These are phyloP conservation scores for Hyphopichia wangnamkhiaoensis DNA, from an alignment of 1,139 yeast genomes.

Conservation along the genomic window DNA sequence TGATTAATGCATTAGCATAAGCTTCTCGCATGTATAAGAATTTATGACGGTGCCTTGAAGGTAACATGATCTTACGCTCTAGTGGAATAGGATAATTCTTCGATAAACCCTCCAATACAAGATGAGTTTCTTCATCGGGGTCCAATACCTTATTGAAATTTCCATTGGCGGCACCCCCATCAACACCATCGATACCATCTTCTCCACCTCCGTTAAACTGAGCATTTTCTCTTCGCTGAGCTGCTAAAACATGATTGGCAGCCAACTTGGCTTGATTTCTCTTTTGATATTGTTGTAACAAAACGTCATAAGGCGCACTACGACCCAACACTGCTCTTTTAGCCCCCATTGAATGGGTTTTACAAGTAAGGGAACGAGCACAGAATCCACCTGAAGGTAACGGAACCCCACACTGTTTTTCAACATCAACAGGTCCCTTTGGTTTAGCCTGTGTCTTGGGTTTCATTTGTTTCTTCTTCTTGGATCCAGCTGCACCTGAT, in stretches of 20 bases:
- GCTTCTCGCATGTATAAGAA: constrained; percentile 82
- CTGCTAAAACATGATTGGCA: constrained; percentile 73
- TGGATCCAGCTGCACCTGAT: constrained; percentile 17
- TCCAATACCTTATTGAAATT: constrained; percentile 36
- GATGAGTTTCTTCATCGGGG: constrained; percentile 93
- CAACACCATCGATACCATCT: constrained; percentile 9
- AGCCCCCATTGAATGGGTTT: constrained; percentile 98
- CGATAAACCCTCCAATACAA: constrained; percentile 89
- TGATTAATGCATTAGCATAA: constrained; percentile 63
- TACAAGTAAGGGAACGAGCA: constrained; percentile 93
- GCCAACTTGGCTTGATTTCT: constrained; percentile 90
- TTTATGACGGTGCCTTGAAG: constrained; percentile 67
- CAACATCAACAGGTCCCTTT: constrained; percentile 89
- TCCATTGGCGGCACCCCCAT: constrained; percentile 21
- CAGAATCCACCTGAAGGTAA: constrained; percentile 90
- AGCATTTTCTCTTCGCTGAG: constrained; percentile 48
- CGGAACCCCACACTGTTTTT: constrained; percentile 95
- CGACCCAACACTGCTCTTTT: constrained; percentile 94
- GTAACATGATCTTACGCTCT: constrained; percentile 72
- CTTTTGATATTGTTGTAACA: constrained; percentile 87
- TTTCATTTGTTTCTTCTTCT: constrained; percentile 47
- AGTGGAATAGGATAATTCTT: constrained; percentile 79
- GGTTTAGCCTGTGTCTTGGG: constrained; percentile 57
- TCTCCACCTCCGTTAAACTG: constrained; percentile 33
- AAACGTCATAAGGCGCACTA: constrained; percentile 85